phyloP scores from a whole-genome alignment of 768 basidiomycete genomes.

The Xanthoconium stramineum region DNA sequence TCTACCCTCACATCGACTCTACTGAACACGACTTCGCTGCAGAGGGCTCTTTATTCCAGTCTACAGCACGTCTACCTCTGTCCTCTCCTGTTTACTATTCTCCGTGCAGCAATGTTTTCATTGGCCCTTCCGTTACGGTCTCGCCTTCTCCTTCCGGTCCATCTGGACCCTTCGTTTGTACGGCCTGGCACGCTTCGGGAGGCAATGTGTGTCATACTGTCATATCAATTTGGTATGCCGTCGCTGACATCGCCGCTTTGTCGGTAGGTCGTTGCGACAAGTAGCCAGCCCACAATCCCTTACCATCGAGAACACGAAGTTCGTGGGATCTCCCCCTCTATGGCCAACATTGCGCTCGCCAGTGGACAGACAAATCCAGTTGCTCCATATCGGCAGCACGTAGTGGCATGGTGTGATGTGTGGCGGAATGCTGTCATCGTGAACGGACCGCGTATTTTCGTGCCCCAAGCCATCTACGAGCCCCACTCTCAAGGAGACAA shows the following conservation, averaged over 20 bases:
- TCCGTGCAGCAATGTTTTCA: not conserved
- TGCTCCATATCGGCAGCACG: not conserved
- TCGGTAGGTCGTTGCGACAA: not conserved
- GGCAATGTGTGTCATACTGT: conserved; percentile 5
- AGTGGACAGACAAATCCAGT: not conserved
- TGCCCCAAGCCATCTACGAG: conserved; percentile 67
- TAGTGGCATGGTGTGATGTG: not conserved
- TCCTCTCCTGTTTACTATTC: not conserved
- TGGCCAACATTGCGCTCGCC: not conserved
- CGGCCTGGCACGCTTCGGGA: not conserved
- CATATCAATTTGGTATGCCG: not conserved
- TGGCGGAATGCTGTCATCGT: conserved; percentile 16
- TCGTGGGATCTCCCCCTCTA: not conserved
- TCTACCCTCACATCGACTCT: too few species aligned
- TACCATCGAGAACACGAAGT: not conserved
- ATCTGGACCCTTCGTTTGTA: not conserved
- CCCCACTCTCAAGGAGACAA: conserved; percentile 70
- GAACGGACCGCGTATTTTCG: conserved; percentile 40
- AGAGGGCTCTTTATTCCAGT: not conserved
- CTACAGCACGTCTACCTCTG: not conserved
- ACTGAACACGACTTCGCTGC: too few species aligned
- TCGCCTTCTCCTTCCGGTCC: too few species aligned
- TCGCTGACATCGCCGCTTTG: not conserved
- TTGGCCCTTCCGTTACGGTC: not conserved
- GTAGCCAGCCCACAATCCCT: not conserved